Base-by-base conservation (phyloP, 139 green algal species). In the Chlamydomonas applanata region DNA sequence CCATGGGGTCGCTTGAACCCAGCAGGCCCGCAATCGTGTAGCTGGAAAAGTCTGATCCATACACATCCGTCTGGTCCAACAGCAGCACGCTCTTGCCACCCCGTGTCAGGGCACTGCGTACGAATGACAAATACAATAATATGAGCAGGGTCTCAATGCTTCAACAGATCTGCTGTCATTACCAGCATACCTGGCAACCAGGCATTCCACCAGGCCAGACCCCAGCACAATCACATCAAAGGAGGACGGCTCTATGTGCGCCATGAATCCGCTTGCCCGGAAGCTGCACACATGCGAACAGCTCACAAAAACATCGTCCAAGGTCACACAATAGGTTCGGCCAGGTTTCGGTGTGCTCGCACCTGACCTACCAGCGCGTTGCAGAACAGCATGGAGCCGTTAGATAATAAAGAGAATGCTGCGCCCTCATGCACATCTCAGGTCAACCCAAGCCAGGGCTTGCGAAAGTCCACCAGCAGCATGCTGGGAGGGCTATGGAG, bases 71-170 rank as follows among this genome's bases (percentile, higher is more conserved):
- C 0, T 79, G 46, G 62, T 98, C 93, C 13, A 98, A 75, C 29
- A 97, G 85, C 56, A 98, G 79, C 17, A 98, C 93, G 14, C 75
- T 87, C 52, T 88, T 88, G 1, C 92, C 93, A 7, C 82, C 80
- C 14, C 86, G 79, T 27, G 89, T 81, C 14, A 90, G 79, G 19
- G 90, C 82, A 73, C 29, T 56, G 30, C 52, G n/a, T n/a, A 69
- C 34, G 34, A 24, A 72, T 2, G 72, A 35, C 45, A 32, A 33
- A n/a, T 11, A 2, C 29, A 32, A 25, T 25, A 17, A 25, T 53
- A n/a, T 11, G 0, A 44, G 7, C 40, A 49, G 7, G 7, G 11
- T 11, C 7, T 49, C 33, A 30, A 32, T 30, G 30, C 62, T 11
- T 54, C 4, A 25, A 3, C 11, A 3, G 7, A 30, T 53, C 9